Conservation (phyloP, 2,329 filamentous ascomycete genomes). For the Cladosporium sp. region DNA sequence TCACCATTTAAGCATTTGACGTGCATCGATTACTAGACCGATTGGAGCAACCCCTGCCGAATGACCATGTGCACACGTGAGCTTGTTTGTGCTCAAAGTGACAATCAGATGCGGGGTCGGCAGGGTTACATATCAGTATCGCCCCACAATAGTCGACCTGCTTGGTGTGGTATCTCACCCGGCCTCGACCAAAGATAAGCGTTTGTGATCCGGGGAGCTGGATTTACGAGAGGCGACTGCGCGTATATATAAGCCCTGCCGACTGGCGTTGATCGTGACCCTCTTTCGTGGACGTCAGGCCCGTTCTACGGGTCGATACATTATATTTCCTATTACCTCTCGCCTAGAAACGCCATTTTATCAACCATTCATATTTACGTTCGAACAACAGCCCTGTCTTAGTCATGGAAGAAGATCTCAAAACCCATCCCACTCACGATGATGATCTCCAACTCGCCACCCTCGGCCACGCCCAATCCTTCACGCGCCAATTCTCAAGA, state of each 20-base stretch:
- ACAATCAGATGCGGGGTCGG: not conserved
- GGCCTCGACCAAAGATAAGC: not conserved
- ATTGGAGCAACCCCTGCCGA: not conserved
- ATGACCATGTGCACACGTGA: not conserved
- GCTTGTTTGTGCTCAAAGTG: not conserved
- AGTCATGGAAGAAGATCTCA: not conserved
- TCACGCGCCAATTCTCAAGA: constrained; percentile 52
- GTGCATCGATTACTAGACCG: not conserved
- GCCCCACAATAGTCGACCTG: not conserved
- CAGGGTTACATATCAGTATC: not conserved
- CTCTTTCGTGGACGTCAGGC: not conserved
- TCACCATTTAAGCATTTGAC: too few species aligned
- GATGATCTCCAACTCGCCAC: constrained; percentile 38
- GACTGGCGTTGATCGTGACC: not conserved
- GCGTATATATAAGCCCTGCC: not conserved
- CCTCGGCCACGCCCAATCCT: constrained; percentile 51
- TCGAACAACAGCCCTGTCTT: too few species aligned
- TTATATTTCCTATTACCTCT: not conserved
- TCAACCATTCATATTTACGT: too few species aligned
- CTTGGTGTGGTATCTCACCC: not conserved
- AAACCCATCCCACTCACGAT: not conserved
- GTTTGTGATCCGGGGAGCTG: not conserved
- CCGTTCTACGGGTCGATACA: too few species aligned
- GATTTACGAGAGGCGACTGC: not conserved
- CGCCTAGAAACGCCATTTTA: not conserved